Evolutionary conservation across 345 rosid genomes (phyloP), one percentile per base, ranked within the genome.

Genomic region (Erucastrum elatum): DNA sequence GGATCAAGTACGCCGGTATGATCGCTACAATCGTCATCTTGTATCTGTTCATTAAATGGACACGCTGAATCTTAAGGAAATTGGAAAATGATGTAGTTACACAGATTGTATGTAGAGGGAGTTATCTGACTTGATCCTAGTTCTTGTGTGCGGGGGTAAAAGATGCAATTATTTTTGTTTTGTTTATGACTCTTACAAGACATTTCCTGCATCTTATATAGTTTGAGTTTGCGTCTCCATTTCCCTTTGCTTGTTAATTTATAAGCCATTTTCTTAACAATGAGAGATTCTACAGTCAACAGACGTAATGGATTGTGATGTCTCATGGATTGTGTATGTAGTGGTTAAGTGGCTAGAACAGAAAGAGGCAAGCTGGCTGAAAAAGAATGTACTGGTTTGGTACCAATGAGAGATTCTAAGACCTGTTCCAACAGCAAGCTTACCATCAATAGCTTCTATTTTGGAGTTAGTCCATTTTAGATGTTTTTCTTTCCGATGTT

Each of bases 1-100:
- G 89, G 96, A 93, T 95, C 86, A 95, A 95, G 79, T 95, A 95
- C 6, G 75, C 78, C 0, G 98, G 99, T 68, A 95, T 93, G 97
- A 71, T 84, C 13, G 75, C 80, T 51, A 91, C 98, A 2, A 31
- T 89, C 26, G 65, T 88, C 55, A 76, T 93, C 49, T 64, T 95
- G 78, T 90, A 80, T 83, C 77, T 88, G 59, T 84, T 95, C 70
- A 74, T 88, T 72, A 88, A 85, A 74, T 93, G 89, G 97, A 88
- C 89, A 1, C 81, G 71, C 25, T 80, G 62, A 69, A 51, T 60
- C 1, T 29, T 30, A 26, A 70, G 74, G 44, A 53, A 8, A 8
- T 34, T 4, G 39, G 17, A 61, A 68, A 1, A 59, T 1, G 29
- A 1, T 7, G n/a, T 68, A 12, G 27, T 60, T 68, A 44, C 64